phyloP scores from a whole-genome alignment of 2,329 filamentous ascomycete genomes.

The Microcera coccophila region DNA sequence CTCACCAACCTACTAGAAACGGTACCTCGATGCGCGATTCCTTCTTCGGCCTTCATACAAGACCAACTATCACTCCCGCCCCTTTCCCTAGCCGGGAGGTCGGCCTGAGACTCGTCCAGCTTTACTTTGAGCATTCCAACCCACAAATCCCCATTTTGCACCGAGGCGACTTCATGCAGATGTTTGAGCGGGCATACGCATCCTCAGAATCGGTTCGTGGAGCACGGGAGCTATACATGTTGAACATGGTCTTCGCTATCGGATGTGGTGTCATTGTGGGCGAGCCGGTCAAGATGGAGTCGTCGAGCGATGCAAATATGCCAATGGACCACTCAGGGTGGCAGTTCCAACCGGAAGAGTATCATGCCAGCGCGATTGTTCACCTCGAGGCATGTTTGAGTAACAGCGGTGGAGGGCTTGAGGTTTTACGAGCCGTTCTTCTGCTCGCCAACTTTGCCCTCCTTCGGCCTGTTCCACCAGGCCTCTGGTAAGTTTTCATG shows the following conservation, averaged over 20 bases:
- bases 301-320: constrained; percentile 31
- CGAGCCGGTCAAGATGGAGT: constrained; percentile 50
- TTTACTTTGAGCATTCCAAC: constrained; percentile 96
- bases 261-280: constrained; percentile 88
- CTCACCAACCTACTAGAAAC: constrained; percentile 29
- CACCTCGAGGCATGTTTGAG: constrained; percentile 85
- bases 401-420: constrained; percentile 80
- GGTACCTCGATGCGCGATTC: constrained; percentile 88
- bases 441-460: constrained; percentile 88
- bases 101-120: constrained; percentile 65
- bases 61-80: constrained; percentile 79
- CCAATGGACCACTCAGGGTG: constrained; percentile 29
- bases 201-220: constrained; percentile 63
- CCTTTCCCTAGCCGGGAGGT: constrained; percentile 76
- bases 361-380: constrained; percentile 90
- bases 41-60: constrained; percentile 94
- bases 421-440: constrained; percentile 90
- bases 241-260: constrained; percentile 97
- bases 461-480: constrained; percentile 84
- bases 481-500: constrained; percentile 64
- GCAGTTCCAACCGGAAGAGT: constrained; percentile 81
- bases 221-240: constrained; percentile 80
- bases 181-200: constrained; percentile 79
- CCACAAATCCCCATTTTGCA: constrained; percentile 93
- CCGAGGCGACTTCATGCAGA: constrained; percentile 80